Evolutionary conservation across 2,329 filamentous ascomycete genomes (phyloP), one percentile per base, ranked within the genome.

Genomic region (Gremmenia infestans): DNA sequence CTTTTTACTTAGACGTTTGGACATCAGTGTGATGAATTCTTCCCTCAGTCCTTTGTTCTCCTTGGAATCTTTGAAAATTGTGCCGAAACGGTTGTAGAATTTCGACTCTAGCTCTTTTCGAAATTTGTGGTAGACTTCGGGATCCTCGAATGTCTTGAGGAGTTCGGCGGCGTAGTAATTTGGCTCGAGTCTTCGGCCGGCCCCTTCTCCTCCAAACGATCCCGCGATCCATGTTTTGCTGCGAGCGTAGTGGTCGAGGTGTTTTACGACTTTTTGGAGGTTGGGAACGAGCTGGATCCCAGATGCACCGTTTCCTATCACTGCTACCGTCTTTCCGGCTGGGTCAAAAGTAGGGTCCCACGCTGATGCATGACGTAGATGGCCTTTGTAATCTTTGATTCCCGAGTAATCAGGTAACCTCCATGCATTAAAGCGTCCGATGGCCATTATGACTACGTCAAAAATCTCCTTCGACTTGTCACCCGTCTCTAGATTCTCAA

Each of bases 361-460:
- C 59, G 83, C 76, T 0, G 82, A 83, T 0, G 82, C 79, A 59
- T 87, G 83, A 5, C 81, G 74, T 0, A 86, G 71, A 0, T 75
- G 57, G 0, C 83, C 83, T 64, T 78, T 48, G 14, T 53, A 61
- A 9, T 79, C 71, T n/a, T 48, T 9, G 25, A 83, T 75, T 0
- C 83, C 83, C 1, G 80, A 78, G 59, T 83, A 84, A 35, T 82
- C 72, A 0, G 85, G 85, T 0, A 86, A 69, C 55, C 78, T 81
- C 83, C 83, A 87, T 9, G 76, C 78, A 63, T 87, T 88, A 71
- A 89, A 88, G 37, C 82, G 76, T 0, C 85, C 86, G 45, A 85
- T 80, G 0, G 83, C 83, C 0, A 81, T 82, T 36, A 88, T 72
- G 0, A 88, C 68, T 50, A 86, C 79, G 58, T 88, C 84, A 2